These are phyloP conservation scores for Lenwebbia sp. DNA, from an alignment of 345 rosid genomes.

Conservation along the genomic window DNA sequence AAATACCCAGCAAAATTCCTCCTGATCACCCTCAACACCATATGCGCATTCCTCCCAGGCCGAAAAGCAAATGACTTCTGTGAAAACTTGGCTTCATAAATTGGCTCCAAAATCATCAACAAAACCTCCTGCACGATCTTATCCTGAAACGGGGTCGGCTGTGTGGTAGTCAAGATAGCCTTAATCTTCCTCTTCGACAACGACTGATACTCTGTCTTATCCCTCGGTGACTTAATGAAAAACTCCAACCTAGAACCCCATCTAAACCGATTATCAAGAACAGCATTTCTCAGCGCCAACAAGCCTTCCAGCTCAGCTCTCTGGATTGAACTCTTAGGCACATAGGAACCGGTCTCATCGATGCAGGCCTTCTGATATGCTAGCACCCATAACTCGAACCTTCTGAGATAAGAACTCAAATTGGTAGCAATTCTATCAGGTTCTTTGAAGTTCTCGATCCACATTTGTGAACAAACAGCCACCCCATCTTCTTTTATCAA, in stretches of 20 bases:
- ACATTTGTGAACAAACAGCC: constrained; percentile 88
- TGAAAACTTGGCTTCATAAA: constrained; percentile 78
- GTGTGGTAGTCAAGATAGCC: constrained; percentile 80
- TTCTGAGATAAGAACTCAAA: constrained; percentile 54
- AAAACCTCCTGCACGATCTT: constrained; percentile 90
- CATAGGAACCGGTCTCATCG: constrained; percentile 78
- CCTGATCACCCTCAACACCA: constrained; percentile 76
- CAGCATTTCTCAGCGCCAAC: constrained; percentile 74
- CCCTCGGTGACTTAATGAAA: constrained; percentile 76
- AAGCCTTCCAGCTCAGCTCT: constrained; percentile 75
- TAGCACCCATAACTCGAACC: constrained; percentile 88
- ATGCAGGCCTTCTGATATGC: constrained; percentile 89
- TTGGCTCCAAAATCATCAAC: constrained; percentile 77
- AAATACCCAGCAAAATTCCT: constrained; percentile 83
- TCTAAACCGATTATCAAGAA: constrained; percentile 85
- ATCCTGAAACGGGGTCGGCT: constrained; percentile 83
- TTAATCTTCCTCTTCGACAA: constrained; percentile 91
- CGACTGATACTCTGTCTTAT: constrained; percentile 76
- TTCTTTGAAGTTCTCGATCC: constrained; percentile 57
- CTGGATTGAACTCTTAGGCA: constrained; percentile 76
- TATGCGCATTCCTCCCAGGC: constrained; percentile 86
- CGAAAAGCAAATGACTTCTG: constrained; percentile 83
- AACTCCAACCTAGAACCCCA: constrained; percentile 96
- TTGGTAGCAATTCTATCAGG: constrained; percentile 45
- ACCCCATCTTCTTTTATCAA: constrained; percentile 91